Base-by-base conservation (phyloP, 2,329 filamentous ascomycete genomes). In the Rhynchosporium agropyri region DNA sequence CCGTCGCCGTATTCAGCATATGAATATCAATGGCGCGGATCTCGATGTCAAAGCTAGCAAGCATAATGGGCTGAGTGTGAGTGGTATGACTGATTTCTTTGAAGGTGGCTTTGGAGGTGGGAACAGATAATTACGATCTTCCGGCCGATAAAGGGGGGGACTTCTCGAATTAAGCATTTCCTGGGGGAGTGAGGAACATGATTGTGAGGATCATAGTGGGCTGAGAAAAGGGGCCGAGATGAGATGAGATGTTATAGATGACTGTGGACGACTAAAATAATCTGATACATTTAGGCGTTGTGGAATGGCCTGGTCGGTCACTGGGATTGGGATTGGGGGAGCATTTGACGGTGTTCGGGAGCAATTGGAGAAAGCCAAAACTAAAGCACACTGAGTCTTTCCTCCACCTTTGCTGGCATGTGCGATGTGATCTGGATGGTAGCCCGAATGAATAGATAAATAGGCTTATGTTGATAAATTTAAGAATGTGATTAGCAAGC, bases 11-110 rank as follows among this genome's bases (percentile, higher is more conserved):
- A 81, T 98, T 58, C 81, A 93, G 58, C 86, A 89, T 53, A 87
- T 97, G 72, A 92, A 89, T 68, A 84, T 96, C 64, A 76, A 88
- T 4, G 84, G 88, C 33, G 89, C 91, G 0, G 89, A 91, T 7
- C 79, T 97, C 33, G 91, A 96, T 68, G 82, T 93, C 15, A 69
- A 61, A 50, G 62, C 61, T 1, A 43, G 15, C 6, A 71, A 68
- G 57, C 56, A 61, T n/a, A 43, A 57, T 20, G 42, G 28, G 20
- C 40, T 63, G 20, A 9, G 12, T 15, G 12, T 46, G 12, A 60
- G 53, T 12, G 45, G 33, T 10, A 57, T 61, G n/a, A 66, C 65
- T 61, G 66, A 67, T 12, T 65, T 67, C 54, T 45, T 43, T 12
- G 61, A 60, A 20, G 48, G 46, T 42, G 43, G 63, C 13, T 51